Evolutionary conservation across 1,139 yeast genomes (phyloP), one percentile per base, ranked within the genome.

Genomic region (Dujonia santamariae): DNA sequence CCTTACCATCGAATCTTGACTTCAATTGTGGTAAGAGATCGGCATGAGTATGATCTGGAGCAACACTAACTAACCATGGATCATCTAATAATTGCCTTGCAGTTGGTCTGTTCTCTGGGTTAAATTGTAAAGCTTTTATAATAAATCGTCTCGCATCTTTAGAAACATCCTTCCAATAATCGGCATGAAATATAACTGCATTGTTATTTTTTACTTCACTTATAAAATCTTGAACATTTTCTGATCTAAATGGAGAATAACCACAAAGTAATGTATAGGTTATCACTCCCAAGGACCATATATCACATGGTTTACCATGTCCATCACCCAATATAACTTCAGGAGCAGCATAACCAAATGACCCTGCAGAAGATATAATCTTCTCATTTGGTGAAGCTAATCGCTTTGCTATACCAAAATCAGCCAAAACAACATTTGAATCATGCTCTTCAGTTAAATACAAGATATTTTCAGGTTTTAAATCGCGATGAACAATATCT

Each of bases 341-440:
- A 0, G 97, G 97, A 0, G 97, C 96, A 4, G 95, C 96, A 54
- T 88, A 88, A 2, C 96, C 96, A 59, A 87, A 79, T 1, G 95
- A 83, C 0, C 97, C 97, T 0, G 96, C 96, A 31, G 85, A 80
- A 19, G 84, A 70, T 19, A 78, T 82, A 39, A 90, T 67, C 43
- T 80, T 72, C 43, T 86, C 90, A 46, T 78, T 72, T 2, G 75
- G 64, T 13, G 67, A 57, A 39, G 71, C 69, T 45, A 88, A 61
- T 41, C 76, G 70, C 55, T 85, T 85, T 26, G 97, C 96, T 48
- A 88, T 87, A 30, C 97, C 97, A 59, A 88, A 88, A 61, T 88
- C 97, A 0, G 96, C 96, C 44, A 88, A 67, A 3, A 88, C 95
- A 24, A 88, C 68, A 33, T 74, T 76, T 5, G 95, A 81, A 40